A percentile compares a stretch with the other conserved stretches of the same genome.
Conservation (phyloP, 352 stramenopile genomes). For the Globisporangium lucens region DNA sequence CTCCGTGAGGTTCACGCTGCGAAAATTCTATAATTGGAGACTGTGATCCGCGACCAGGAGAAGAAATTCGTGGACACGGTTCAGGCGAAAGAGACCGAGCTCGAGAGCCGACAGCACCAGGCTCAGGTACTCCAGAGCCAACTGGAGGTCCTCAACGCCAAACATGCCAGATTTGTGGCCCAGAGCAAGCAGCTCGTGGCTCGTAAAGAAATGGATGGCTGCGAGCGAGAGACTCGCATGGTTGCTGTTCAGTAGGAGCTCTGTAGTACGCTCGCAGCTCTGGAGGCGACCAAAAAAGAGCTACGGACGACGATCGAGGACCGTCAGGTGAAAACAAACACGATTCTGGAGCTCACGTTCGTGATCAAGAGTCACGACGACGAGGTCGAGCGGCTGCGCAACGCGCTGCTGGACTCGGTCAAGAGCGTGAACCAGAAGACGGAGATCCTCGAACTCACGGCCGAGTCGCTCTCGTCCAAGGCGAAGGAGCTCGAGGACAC, state of each 20-base stretch:
- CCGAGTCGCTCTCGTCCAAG: conserved; percentile 56
- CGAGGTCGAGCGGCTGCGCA: conserved; percentile 56
- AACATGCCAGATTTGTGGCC: conserved; percentile 20
- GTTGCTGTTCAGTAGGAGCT: conserved; percentile 26
- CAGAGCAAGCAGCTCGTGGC: conserved; percentile 22
- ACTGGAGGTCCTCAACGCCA: conserved; percentile 16
- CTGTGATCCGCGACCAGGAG: conserved; percentile 40
- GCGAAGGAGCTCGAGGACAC: conserved; percentile 60
- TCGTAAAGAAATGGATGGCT: conserved; percentile 41
- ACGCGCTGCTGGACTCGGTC: conserved; percentile 47
- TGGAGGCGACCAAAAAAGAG: conserved; percentile 31
- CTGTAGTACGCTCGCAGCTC: conserved; percentile 5
- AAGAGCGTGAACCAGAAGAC: conserved; percentile 55
- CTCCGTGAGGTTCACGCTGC: conserved; percentile 42
- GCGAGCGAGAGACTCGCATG: conserved; percentile 29
- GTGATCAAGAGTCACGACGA: conserved; percentile 72
- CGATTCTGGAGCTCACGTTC: conserved; percentile 71
- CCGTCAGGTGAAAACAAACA: conserved; percentile 48
- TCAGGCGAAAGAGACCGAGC: conserved; percentile 18
- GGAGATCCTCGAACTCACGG: conserved; percentile 64
- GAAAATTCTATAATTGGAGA: conserved; percentile 42
- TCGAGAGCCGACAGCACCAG: conserved; percentile 22
- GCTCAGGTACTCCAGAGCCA: conserved; percentile 25
- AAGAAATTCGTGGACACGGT: conserved; percentile 26
- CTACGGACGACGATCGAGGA: conserved; percentile 38